A percentile compares a stretch with the other conserved stretches of the same genome.
phyloP scores from a whole-genome alignment of 768 basidiomycete species.

The Daedaleopsis sinensis region DNA sequence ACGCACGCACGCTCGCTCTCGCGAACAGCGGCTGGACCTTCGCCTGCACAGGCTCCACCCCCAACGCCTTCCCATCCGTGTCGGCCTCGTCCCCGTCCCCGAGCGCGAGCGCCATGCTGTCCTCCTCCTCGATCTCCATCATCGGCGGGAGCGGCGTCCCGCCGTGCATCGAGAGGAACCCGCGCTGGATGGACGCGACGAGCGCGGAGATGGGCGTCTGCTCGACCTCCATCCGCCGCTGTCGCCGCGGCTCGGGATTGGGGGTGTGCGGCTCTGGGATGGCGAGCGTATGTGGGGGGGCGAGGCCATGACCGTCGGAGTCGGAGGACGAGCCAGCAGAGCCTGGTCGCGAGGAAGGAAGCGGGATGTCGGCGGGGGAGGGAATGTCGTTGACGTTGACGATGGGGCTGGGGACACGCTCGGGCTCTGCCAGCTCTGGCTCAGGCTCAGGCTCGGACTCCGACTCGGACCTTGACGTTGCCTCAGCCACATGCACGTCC shows the following conservation, averaged over 20 bases:
- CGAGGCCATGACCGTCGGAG: too few relatives aligned
- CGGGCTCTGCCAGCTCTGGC: too few relatives aligned
- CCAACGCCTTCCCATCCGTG: slow-evolving; percentile 16
- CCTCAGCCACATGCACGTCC: neutral
- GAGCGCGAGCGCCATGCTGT: slow-evolving; percentile 11
- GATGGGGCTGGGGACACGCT: neutral
- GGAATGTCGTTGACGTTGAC: neutral
- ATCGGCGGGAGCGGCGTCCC: slow-evolving; percentile 60
- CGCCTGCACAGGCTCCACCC: neutral
- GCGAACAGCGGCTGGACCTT: slow-evolving; percentile 14
- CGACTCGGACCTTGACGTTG: neutral
- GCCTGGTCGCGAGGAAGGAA: neutral
- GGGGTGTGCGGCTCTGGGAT: neutral
- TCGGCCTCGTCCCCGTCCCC: neutral
- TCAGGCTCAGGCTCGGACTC: too few relatives aligned
- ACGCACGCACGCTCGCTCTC: slow-evolving; percentile 4
- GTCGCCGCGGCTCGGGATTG: slow-evolving; percentile 1
- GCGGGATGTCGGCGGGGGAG: slow-evolving; percentile 6
- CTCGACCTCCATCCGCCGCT: slow-evolving; percentile 10
- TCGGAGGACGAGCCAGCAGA: neutral
- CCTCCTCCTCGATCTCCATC: slow-evolving; percentile 16
- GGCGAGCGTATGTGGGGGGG: neutral
- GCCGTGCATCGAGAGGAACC: slow-evolving; percentile 64
- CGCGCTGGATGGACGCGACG: slow-evolving; percentile 57
- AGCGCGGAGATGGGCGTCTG: slow-evolving; percentile 70